A percentile compares a stretch with the other conserved stretches of the same genome.
Conservation (phyloP, 768 basidiomycete species). For the Lentinula detonsa region DNA sequence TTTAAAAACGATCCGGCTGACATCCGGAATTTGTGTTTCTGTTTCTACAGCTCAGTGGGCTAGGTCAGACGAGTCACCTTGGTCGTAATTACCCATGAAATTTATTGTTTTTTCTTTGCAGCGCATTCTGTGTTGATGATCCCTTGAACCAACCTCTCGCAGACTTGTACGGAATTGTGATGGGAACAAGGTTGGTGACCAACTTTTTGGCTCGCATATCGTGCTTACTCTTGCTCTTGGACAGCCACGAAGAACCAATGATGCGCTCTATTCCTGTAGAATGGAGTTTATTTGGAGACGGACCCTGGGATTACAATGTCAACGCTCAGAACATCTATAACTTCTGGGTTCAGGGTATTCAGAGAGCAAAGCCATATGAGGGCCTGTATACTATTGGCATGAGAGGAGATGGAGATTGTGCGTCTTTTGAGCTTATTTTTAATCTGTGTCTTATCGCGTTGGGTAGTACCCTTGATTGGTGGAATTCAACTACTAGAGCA, state of each 20-base stretch:
- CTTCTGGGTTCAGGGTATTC: conserved; percentile 57
- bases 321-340: conserved; percentile 51
- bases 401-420: conserved; percentile 50
- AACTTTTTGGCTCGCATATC: background rate
- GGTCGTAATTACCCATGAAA: background rate
- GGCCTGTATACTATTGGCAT: conserved; percentile 64
- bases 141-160: conserved; percentile 56
- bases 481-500: conserved; percentile 43
- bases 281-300: conserved; percentile 50
- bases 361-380: conserved; percentile 55
- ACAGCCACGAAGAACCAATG: conserved; percentile 70
- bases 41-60: conserved; percentile 32
- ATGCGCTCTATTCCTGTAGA: conserved; percentile 65
- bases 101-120: conserved; percentile 8
- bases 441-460: background rate
- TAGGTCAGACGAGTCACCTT: conserved; percentile 17
- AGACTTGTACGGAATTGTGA: conserved; percentile 60
- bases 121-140: conserved; percentile 56
- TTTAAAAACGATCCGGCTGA: background rate
- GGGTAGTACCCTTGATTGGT: conserved; percentile 45
- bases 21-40: background rate
- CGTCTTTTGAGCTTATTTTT: background rate
- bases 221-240: background rate
- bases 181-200: conserved; percentile 52
- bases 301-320: conserved; percentile 56